These are phyloP conservation scores for Calonectria multiphialidica DNA, from an alignment of 2,329 filamentous ascomycete species.

Conservation along the genomic window DNA sequence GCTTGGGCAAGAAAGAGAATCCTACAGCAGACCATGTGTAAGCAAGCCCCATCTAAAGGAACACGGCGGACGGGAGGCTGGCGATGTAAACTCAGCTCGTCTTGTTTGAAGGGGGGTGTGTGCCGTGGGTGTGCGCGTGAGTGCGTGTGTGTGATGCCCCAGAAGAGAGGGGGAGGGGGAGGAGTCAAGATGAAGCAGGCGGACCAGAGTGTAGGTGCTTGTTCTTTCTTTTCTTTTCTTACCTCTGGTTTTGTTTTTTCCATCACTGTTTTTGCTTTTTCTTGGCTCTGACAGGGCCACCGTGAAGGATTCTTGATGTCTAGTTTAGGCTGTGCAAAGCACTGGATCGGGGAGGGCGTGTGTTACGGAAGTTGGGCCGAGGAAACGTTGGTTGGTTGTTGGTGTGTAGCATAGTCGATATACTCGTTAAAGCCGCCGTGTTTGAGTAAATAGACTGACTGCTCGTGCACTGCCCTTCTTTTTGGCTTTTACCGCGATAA, in stretches of 20 bases:
- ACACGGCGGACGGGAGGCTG: background rate
- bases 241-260: background rate
- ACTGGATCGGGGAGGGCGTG: background rate
- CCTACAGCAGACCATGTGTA: background rate
- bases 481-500: background rate
- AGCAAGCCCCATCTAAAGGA: background rate
- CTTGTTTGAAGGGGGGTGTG: background rate
- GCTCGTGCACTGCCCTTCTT: background rate
- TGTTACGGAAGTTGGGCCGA: background rate
- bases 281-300: background rate
- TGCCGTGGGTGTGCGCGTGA: background rate
- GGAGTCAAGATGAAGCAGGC: conserved; percentile 7
- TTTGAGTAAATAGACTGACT: background rate
- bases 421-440: background rate
- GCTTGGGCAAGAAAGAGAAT: background rate
- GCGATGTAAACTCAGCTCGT: conserved; percentile 11
- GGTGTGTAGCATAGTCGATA: conserved; percentile 2
- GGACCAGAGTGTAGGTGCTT: conserved; percentile 1
- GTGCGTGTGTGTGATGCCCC: background rate
- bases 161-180: background rate
- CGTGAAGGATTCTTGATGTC: conserved; percentile 2
- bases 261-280: conserved; percentile 8
- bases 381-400: background rate
- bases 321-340: conserved; percentile 5
- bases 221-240: background rate